Evolutionary conservation across 208 protist species (phyloP).

Genomic region (Phytomonas sp.): DNA sequence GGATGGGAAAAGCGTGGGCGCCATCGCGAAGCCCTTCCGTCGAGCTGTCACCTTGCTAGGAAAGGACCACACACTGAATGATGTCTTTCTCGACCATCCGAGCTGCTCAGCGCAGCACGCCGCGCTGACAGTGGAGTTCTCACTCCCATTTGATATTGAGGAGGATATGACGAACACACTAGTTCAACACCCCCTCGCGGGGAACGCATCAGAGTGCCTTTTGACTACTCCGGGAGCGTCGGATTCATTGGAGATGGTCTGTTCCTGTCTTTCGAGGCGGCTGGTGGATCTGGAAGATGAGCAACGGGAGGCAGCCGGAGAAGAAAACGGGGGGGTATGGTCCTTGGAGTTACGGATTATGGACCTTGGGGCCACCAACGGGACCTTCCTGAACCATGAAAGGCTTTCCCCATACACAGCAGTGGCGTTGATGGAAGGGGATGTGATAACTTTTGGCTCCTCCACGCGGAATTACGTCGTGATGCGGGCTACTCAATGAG

Average conservation of each 20-base stretch:
- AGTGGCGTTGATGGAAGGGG: constrained; percentile 45
- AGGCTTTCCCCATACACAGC: constrained; percentile 23
- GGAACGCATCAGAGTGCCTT: not conserved
- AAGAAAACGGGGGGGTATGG: constrained; percentile 32
- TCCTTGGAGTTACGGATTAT: constrained; percentile 53
- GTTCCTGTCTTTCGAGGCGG: constrained; percentile 16
- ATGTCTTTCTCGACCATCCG: constrained; percentile 59
- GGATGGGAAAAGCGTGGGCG: constrained; percentile 28
- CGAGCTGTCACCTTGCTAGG: constrained; percentile 60
- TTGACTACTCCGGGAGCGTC: not conserved
- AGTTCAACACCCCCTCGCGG: not conserved
- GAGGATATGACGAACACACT: not conserved
- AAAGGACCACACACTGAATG: constrained; percentile 45
- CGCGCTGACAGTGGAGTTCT: constrained; percentile 54
- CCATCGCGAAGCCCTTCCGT: constrained; percentile 23
- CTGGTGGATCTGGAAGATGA: constrained; percentile 23
- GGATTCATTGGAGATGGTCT: constrained; percentile 5
- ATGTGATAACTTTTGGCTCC: constrained; percentile 63
- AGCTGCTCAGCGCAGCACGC: constrained; percentile 83
- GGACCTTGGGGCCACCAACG: constrained; percentile 73
- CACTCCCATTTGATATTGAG: constrained; percentile 10
- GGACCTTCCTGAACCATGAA: constrained; percentile 54
- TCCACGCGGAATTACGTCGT: constrained; percentile 70
- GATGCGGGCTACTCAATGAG: constrained; percentile 21
- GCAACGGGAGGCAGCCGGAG: constrained; percentile 20